Evolutionary conservation across 2,329 filamentous ascomycete species (phyloP), one percentile per base, ranked within the genome.

Genomic region (Fusarium abutilonis): DNA sequence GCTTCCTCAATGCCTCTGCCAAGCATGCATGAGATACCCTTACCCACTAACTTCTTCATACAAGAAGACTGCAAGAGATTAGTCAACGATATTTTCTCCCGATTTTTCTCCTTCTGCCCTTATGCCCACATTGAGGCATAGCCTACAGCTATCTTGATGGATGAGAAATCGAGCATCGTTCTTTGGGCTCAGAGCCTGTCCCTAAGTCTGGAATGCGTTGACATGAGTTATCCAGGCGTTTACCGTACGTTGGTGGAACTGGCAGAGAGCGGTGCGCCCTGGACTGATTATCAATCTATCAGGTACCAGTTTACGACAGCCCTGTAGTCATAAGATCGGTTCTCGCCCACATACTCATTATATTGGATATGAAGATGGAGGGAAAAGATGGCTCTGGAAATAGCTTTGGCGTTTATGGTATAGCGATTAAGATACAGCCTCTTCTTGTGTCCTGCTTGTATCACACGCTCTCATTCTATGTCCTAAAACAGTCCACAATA

Each of bases 241-340:
- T 36, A 34, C 11, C 41, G 34, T 11, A 34, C 38, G 5, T 17
- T 64, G n/a, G 17, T 23, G 13, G 57, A 64, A 17, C 32, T 66
- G 38, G 62, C 57, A 0, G 45, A 59, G 14, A 63, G 52, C 11
- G 62, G 52, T 10, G 52, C 62, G 3, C 32, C 45, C 13, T 63
- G 39, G 42, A 9, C 31, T 7, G 62, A 63, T 0, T 52, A 59
- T 3, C 52, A 59, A 11, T 46, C 42, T 0, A 15, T 64, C 9
- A 34, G 49, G n/a, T 64, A 59, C 9, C 17, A 35, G 8, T 66
- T 59, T 13, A 29, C 13, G 6, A 15, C 10, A 10, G 9, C 15
- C 1, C 23, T 36, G 9, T 29, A 29, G 28, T 4, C 9, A 29
- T 13, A 29, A 3, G 9, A 13, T 29, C 28, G 8, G 23, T 29